Evolutionary conservation across 257 asterid species (phyloP).

Genomic region (Przewalskia tangutica): DNA sequence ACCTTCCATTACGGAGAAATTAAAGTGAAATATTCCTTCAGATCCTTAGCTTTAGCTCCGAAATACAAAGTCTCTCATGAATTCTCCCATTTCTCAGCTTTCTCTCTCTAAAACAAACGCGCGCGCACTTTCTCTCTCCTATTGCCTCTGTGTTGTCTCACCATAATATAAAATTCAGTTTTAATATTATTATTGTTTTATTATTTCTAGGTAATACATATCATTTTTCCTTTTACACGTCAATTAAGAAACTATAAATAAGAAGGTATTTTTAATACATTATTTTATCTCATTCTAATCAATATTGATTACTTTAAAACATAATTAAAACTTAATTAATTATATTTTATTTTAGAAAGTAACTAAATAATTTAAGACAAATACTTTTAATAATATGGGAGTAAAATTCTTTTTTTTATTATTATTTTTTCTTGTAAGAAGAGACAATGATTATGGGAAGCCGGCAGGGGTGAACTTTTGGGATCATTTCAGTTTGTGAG

Average conservation of each 20-base stretch:
- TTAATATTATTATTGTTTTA: neutral
- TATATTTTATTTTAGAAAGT: too few species aligned
- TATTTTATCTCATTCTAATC: too few species aligned
- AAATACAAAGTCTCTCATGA: neutral
- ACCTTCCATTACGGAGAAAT: conserved; percentile 9
- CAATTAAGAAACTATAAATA: too few species aligned
- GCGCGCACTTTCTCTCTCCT: neutral
- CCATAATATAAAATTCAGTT: neutral
- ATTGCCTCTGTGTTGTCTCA: neutral
- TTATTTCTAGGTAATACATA: neutral
- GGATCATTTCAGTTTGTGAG: neutral
- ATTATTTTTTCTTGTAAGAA: neutral
- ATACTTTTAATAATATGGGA: too few species aligned
- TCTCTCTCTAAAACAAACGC: neutral
- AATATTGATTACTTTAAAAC: too few species aligned
- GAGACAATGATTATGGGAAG: neutral
- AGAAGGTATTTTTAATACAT: too few species aligned
- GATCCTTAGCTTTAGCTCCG: conserved; percentile 2
- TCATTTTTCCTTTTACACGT: too few species aligned
- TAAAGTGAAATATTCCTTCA: neutral
- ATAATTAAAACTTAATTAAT: too few species aligned
- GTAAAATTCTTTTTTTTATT: neutral
- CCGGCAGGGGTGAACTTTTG: neutral
- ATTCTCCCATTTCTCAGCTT: neutral
- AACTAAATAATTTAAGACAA: too few species aligned